Evolutionary conservation across 495 filamentous ascomycete species (phyloP).

Genomic region (Diplogelasinospora grovesii): DNA sequence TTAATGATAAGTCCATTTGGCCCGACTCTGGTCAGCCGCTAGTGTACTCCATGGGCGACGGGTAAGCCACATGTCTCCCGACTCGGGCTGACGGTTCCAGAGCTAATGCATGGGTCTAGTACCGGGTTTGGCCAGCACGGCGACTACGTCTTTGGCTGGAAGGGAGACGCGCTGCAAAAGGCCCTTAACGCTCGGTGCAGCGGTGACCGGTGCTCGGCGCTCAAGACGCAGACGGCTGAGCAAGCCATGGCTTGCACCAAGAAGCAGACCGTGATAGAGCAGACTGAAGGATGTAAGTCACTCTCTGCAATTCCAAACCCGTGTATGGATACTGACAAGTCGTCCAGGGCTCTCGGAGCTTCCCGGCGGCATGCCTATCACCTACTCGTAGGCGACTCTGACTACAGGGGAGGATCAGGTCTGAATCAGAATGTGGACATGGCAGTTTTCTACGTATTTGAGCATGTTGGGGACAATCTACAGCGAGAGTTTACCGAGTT

Average conservation of each 20-base stretch:
- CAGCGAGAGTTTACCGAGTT: no score
- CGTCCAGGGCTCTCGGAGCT: conserved; percentile 9
- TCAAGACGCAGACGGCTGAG: conserved; percentile 25
- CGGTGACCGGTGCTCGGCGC: conserved; percentile 31
- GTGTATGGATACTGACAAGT: background rate
- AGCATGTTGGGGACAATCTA: no score
- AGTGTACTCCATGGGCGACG: conserved; percentile 44
- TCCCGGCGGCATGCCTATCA: conserved; percentile 13
- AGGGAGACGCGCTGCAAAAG: conserved; percentile 38
- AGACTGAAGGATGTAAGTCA: conserved; percentile 26
- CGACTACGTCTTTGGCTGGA: conserved; percentile 48
- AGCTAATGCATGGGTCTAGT: conserved; percentile 8
- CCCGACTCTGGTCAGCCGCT: conserved; percentile 38
- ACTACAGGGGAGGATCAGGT: no score
- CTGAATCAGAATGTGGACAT: no score
- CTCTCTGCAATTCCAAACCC: background rate
- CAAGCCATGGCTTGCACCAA: conserved; percentile 26
- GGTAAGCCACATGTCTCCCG: conserved; percentile 23
- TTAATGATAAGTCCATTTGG: conserved; percentile 40
- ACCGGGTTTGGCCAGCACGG: conserved; percentile 41
- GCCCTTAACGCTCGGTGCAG: conserved; percentile 44
- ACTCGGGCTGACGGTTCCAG: conserved; percentile 31
- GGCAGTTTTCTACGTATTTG: no score
- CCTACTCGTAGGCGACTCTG: conserved; percentile 3
- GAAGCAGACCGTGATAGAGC: conserved; percentile 26